Percentiles rank a stretch among this genome's conserved stretches.
Evolutionary conservation across 2,329 filamentous ascomycete genomes (phyloP).

Genomic region (Penicillium sp.): DNA sequence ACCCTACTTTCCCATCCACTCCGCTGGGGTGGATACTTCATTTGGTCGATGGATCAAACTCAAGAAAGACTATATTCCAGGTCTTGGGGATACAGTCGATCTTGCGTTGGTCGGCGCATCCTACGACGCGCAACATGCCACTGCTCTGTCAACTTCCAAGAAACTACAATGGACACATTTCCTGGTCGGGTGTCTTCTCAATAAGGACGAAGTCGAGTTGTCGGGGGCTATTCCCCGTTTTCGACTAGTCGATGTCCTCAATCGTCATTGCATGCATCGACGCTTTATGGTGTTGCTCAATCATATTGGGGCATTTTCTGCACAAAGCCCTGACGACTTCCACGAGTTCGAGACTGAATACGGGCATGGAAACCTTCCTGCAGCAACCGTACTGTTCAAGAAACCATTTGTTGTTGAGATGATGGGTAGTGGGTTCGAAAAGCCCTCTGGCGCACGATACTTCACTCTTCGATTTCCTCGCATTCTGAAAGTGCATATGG

Average conservation of each 20-base stretch:
- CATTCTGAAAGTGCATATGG: slow-evolving; percentile 72
- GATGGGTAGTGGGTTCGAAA: slow-evolving; percentile 75
- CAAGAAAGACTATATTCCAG: slow-evolving; percentile 79
- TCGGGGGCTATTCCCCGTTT: slow-evolving; percentile 57
- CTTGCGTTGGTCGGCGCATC: slow-evolving; percentile 75
- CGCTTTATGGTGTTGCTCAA: slow-evolving; percentile 53
- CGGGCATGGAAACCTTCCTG: slow-evolving; percentile 39
- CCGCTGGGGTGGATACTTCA: slow-evolving; percentile 27
- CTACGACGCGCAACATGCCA: slow-evolving; percentile 64
- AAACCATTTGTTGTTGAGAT: slow-evolving; percentile 75
- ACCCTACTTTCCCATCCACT: slow-evolving; percentile 66
- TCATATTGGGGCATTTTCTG: slow-evolving; percentile 47
- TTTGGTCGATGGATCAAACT: slow-evolving; percentile 67
- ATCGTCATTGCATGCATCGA: slow-evolving; percentile 49
- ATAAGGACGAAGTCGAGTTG: slow-evolving; percentile 58
- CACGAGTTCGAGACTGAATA: slow-evolving; percentile 48
- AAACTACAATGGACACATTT: slow-evolving; percentile 74
- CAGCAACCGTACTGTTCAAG: slow-evolving; percentile 56
- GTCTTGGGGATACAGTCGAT: slow-evolving; percentile 78
- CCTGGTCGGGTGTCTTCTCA: slow-evolving; percentile 71
- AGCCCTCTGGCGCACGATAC: slow-evolving; percentile 64
- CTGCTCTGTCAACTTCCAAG: slow-evolving; percentile 49
- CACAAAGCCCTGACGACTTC: slow-evolving; percentile 37
- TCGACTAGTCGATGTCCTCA: slow-evolving; percentile 63
- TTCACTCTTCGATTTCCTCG: slow-evolving; percentile 74